Evolutionary conservation across 2,329 filamentous ascomycete genomes (phyloP), one percentile per base, ranked within the genome.

Genomic region (Colletotrichum sidae): DNA sequence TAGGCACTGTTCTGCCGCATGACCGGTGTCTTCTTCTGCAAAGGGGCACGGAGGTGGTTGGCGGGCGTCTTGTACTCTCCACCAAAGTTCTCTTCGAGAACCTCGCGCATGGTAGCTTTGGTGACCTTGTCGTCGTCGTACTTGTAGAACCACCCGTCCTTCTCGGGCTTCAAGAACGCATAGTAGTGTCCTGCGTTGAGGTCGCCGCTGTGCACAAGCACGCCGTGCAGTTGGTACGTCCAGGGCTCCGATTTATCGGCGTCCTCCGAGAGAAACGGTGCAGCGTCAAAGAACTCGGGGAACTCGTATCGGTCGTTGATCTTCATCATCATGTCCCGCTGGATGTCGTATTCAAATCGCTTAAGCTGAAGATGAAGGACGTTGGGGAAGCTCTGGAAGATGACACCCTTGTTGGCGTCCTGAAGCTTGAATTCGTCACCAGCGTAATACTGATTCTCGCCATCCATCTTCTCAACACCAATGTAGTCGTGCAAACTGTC

Each of bases 141-240:
- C 73, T 92, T 96, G 83, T 96, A 98, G 81, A 97, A 99, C 81
- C 92, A 89, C 38, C 96, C 95, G 67, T 97, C 92, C 79, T 97
- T 96, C 64, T 90, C 88, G 0, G 96, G 96, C 76, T 97, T 97
- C 72, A 99, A 81, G 78, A 97, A 99, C 1, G 96, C 96, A 75
- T 99, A 99, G 79, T 99, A 99, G 78, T 99, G 96, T 4, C 96
- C 96, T 10, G 96, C 95, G 77, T 99, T 97, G 60, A 98, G 86
- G 74, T 98, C 96, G 67, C 96, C 96, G 71, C 93, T 97, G 79
- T 99, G 96, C 7, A 99, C 96, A 49, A 99, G 84, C 25, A 99
- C 96, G 66, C 96, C 94, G 72, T 99, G 95, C 17, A 99, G 83
- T 76, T 97, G 92, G 78, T 99, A 99, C 47, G 89, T 86, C 88